phyloP scores from a whole-genome alignment of 2,329 filamentous ascomycete species.

The Pseudocercospora fuligena region DNA sequence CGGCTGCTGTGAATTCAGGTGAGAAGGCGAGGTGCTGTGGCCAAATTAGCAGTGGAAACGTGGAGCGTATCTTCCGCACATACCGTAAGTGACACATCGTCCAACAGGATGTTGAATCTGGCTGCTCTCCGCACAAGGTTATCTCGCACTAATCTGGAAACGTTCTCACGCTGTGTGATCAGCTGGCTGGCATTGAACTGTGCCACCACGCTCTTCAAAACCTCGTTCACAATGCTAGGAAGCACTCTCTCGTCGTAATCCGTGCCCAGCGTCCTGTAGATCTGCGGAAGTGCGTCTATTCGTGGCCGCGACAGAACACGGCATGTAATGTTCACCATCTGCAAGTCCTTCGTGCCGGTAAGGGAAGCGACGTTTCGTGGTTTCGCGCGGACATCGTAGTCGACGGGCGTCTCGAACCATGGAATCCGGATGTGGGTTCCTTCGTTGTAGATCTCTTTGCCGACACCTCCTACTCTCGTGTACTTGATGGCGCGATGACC shows the following conservation, averaged over 20 bases:
- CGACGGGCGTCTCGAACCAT: slow-evolving; percentile 96
- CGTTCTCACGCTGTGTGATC: slow-evolving; percentile 98
- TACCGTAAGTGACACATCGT: slow-evolving; percentile 90
- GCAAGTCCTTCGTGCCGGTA: slow-evolving; percentile 97
- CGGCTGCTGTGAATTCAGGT: slow-evolving; percentile 70
- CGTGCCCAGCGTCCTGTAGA: slow-evolving; percentile 91
- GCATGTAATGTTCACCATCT: slow-evolving; percentile 99
- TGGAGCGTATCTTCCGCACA: slow-evolving; percentile 12
- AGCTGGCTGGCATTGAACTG: slow-evolving; percentile 99
- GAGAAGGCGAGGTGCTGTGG: slow-evolving; percentile 69
- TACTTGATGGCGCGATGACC: slow-evolving; percentile 99
- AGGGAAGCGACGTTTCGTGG: slow-evolving; percentile 95
- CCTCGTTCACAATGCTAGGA: slow-evolving; percentile 98
- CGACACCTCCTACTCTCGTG: slow-evolving; percentile 82
- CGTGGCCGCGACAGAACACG: slow-evolving; percentile 94
- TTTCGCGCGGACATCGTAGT: slow-evolving; percentile 97
- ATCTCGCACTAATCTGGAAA: slow-evolving; percentile 86
- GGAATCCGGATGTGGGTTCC: slow-evolving; percentile 94
- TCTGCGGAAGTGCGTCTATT: slow-evolving; percentile 87
- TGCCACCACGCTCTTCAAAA: slow-evolving; percentile 96
- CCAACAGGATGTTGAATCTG: slow-evolving; percentile 94
- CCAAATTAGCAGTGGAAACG: slow-evolving; percentile 11
- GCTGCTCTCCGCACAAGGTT: slow-evolving; percentile 90
- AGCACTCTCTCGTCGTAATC: slow-evolving; percentile 99
- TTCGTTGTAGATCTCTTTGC: slow-evolving; percentile 95